Evolutionary conservation across 805 yeast genomes (phyloP), one percentile per base, ranked within the genome.

Genomic region (Pichia eremophila): DNA sequence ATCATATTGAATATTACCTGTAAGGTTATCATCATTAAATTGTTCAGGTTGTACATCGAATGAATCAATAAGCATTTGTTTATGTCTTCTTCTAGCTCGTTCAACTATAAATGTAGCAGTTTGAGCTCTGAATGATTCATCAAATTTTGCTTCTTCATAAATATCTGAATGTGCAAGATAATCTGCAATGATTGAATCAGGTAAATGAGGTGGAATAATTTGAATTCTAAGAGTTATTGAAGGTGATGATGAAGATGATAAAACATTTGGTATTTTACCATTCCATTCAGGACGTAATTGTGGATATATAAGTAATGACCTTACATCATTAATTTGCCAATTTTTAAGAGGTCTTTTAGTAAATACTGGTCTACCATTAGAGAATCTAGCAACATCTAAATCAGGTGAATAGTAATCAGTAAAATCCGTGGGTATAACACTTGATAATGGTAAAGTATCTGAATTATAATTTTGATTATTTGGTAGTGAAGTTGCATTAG

Each of bases 271-370:
- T 7, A 81, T 48, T 47, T 65, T 67, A 8, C 68, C 67, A 15
- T 69, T 65, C 87, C 88, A 83, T 56, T 75, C 80, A 6, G 78
- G 78, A 44, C 64, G 66, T 37, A 75, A 54, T 27, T 60, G 64
- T 32, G 71, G 74, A 22, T 80, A 69, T 28, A 84, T 79, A 36
- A 84, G 64, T 29, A 83, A 61, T 2, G 88, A 79, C 40, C 91
- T 66, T 18, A 81, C 66, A 59, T 83, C 90, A 61, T 84, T 84
- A 44, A 81, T 58, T 43, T 75, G 80, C 91, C 91, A 84, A 60
- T 82, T 84, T 27, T 79, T 66, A 39, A 84, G 66, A 15, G 75
- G 78, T 46, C 88, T 67, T 51, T 74, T 75, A 0, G 87, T 80
- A 62, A 80, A 82, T 27, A 65, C 60, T 12, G 86, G 87, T 40